phyloP scores from a whole-genome alignment of 2,329 filamentous ascomycete species.

The Claviceps sp. region DNA sequence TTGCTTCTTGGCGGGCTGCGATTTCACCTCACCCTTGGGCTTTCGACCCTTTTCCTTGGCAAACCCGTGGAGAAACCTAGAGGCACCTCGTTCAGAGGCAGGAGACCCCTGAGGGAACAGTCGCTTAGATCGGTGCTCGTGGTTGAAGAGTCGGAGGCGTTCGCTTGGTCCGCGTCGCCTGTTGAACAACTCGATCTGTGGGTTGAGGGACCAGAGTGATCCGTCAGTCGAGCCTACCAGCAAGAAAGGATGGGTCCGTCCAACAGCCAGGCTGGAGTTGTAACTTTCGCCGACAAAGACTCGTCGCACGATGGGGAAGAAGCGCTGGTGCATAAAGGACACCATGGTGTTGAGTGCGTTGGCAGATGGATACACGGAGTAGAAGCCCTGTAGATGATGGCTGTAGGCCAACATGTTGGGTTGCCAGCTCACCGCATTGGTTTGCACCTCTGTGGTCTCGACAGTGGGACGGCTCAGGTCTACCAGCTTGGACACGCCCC shows the following conservation, averaged over 20 bases:
- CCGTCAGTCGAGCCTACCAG: conserved; percentile 41
- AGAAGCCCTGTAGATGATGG: conserved; percentile 42
- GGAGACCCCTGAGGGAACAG: conserved; percentile 17
- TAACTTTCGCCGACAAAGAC: conserved; percentile 37
- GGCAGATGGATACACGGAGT: conserved; percentile 37
- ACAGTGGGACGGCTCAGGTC: conserved; percentile 38
- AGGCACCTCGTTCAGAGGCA: conserved; percentile 28
- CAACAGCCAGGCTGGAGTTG: conserved; percentile 36
- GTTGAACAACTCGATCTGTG: conserved; percentile 24
- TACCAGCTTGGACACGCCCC: conserved; percentile 37
- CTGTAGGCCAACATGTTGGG: conserved; percentile 40
- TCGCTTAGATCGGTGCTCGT: conserved; percentile 33
- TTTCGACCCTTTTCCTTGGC: conserved; percentile 35
- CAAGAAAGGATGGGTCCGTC: conserved; percentile 37
- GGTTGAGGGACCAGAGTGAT: conserved; percentile 34
- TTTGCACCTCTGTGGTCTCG: conserved; percentile 40
- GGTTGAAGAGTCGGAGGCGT: conserved; percentile 33
- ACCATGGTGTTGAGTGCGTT: conserved; percentile 39
- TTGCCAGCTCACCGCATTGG: conserved; percentile 36
- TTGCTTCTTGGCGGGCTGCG: conserved; percentile 20
- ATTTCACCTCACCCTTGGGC: conserved; percentile 26
- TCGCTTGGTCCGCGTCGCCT: conserved; percentile 20
- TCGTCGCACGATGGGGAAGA: conserved; percentile 39
- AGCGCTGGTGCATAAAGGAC: conserved; percentile 37
- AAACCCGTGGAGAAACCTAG: conserved; percentile 39